These are phyloP conservation scores for Mycosphaerella sp. DNA, from an alignment of 2,329 filamentous ascomycete genomes.

Conservation along the genomic window DNA sequence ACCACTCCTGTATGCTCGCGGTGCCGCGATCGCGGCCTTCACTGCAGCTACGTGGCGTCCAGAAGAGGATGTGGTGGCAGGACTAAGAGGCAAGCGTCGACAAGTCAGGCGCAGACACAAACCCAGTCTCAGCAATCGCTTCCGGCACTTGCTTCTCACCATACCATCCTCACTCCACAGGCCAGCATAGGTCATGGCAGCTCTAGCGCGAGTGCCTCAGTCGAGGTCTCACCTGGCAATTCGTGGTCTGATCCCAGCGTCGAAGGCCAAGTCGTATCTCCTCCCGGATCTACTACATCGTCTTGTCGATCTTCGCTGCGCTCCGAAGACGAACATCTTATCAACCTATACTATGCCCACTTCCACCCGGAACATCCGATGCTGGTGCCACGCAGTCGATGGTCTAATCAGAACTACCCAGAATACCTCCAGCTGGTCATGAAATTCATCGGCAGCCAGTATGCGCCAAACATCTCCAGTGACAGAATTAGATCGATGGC, in stretches of 20 bases:
- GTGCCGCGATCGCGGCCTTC: constrained; percentile 27
- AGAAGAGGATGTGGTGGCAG: constrained; percentile 66
- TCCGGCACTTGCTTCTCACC: not conserved
- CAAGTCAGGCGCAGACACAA: not conserved
- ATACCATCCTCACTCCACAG: not conserved
- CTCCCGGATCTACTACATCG: constrained; percentile 31
- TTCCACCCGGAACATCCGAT: constrained; percentile 54
- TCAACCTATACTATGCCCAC: constrained; percentile 51
- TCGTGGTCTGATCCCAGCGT: not conserved
- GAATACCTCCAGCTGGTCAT: constrained; percentile 49
- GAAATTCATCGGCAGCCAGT: constrained; percentile 53
- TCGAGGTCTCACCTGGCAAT: not conserved
- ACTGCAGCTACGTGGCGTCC: constrained; percentile 68
- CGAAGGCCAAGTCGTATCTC: constrained; percentile 6
- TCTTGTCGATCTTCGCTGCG: constrained; percentile 35
- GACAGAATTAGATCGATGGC: constrained; percentile 40
- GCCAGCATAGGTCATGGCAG: not conserved
- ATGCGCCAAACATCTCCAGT: constrained; percentile 32
- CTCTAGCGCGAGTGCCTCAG: not conserved
- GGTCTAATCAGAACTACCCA: constrained; percentile 39
- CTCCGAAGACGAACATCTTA: constrained; percentile 37
- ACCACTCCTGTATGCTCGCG: constrained; percentile 59
- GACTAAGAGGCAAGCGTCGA: constrained; percentile 19
- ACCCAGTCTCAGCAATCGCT: not conserved
- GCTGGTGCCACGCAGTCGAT: constrained; percentile 45